Evolutionary conservation across 345 rosid species (phyloP), one percentile per base, ranked within the genome.

Genomic region (Dimocarpus longan): DNA sequence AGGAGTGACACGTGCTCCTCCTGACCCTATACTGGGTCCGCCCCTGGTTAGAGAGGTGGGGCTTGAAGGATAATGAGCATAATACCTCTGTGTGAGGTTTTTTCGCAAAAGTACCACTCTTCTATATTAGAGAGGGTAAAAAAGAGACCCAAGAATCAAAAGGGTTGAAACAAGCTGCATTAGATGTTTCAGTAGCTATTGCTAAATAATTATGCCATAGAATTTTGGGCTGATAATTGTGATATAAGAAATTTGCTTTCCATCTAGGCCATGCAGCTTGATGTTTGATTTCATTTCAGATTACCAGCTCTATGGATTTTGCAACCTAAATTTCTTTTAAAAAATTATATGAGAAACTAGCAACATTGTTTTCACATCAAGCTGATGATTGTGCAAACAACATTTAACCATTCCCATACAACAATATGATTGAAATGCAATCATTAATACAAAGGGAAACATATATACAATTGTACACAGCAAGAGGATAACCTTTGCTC

Each of bases 161-260:
- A n/a, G 0, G 10, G 13, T 68, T 10, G 56, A 68, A 43, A 19
- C 37, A 43, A 13, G 28, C 22, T 46, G 40, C 28, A 48, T 70
- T 48, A 48, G 59, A 50, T 48, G 42, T 70, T 62, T 24, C 73
- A 43, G 22, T 69, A 18, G 54, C 72, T 68, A 21, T 42, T 16
- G n/a, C 18, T 42, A 68, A 43, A 68, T n/a, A 44, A n/a, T 68
- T 42, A 42, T 43, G 72, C 65, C 65, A 60, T 3, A 60, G 65
- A 16, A 60, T 10, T 19, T 6, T n/a, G 4, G 19, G 10, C 2
- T 1, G 24, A 22, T 19, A 19, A 60, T 7, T 21, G 21, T 3
- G 65, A 21, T 21, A 19, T 3, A 65, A 32, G 42, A 65, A 66
- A 66, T 9, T 37, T 8, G 28, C 10, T 71, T 26, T 12, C 63